Base-by-base conservation (phyloP, 371 early-diverging fungal genomes). In the Rhizopus arrhizus region DNA sequence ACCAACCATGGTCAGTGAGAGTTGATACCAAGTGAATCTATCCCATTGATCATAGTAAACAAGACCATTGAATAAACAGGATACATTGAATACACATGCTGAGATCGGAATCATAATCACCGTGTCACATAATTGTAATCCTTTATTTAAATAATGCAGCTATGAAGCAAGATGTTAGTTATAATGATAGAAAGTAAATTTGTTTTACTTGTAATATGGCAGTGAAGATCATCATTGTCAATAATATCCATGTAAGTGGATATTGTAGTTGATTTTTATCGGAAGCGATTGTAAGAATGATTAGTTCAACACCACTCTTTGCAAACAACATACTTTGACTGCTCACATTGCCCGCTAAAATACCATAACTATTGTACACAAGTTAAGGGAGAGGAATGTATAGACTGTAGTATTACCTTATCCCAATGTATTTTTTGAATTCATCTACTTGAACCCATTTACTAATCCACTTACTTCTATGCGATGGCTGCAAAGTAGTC, bases 11-110 rank as follows among this genome's bases (percentile, higher is more conserved):
- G 90, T 88, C 53, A 86, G 68, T 6, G 86, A 49, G 10, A 90
- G 65, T 60, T 89, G 90, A 73, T 81, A 83, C 77, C 87, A 80
- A 32, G 64, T 65, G 32, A 92, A 68, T 28, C 82, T 74, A 5
- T 78, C 77, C 82, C 91, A 80, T 77, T 91, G 93, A 73, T 91
- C 76, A 65, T 89, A 92, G 63, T 92, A 92, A 9, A 91, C 87
- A 28, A 92, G 69, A 4, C 92, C 91, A 65, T 89, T 92, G 62
- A 90, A 81, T 33, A 92, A 75, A 22, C 89, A 87, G 5, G 91
- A 88, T 28, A 91, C 79, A 58, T 90, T 90, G 70, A 88, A 89
- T 47, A 90, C 83, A 53, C 91, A 90, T 63, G 86, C 90, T 3
- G 89, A 86, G 36, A 91, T 77, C 10, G 93, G 93, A n/a, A 91